Base-by-base conservation (phyloP, 1,284 basidiomycete genomes). In the Trametes sp. region DNA sequence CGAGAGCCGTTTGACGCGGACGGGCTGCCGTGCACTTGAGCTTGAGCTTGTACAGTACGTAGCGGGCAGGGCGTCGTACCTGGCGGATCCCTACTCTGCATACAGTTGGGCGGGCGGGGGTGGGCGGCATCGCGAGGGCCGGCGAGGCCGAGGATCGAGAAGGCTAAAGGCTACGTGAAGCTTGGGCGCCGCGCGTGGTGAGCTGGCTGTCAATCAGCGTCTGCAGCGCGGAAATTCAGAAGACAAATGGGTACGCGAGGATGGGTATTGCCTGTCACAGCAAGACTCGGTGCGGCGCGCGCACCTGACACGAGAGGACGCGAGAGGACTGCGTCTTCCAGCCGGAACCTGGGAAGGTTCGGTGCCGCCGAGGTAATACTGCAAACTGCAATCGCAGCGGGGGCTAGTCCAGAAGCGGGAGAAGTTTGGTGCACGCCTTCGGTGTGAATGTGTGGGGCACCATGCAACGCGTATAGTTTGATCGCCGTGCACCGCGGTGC, bases 141-240 rank as follows among this genome's bases (percentile, higher is more conserved):
- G 52, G 24, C 26, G 38, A 54, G 52, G 52, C 52, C 52, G 52
- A 8, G 24, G 13, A 54, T 54, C 52, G 52, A 28, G 16, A 42
- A 54, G 52, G 52, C 38, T 54, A 41, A 54, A 54, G 52, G 13
- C 52, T 54, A 16, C 9, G 5, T n/a, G 52, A 54, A 9, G 42
- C 23, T 9, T 45, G n/a, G 8, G 11, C 38, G 38, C 38, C 1
- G 19, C 4, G 14, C 16, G 38, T 6, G 16, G 38, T 4, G 38
- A 14, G 38, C 19, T 19, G 38, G 16, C 38, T 41, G 38, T 14
- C 14, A 7, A 41, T 19, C 16, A 41, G 38, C 19, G 16, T 2
- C 19, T 3, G 16, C 16, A 19, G 4, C 38, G 38, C 38, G 38
- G 38, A 41, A 16, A 19, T 19, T 7, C 16, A 41, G 14, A 14